Conservation (phyloP, 257 asterid species). For the Apocynum venetum region DNA sequence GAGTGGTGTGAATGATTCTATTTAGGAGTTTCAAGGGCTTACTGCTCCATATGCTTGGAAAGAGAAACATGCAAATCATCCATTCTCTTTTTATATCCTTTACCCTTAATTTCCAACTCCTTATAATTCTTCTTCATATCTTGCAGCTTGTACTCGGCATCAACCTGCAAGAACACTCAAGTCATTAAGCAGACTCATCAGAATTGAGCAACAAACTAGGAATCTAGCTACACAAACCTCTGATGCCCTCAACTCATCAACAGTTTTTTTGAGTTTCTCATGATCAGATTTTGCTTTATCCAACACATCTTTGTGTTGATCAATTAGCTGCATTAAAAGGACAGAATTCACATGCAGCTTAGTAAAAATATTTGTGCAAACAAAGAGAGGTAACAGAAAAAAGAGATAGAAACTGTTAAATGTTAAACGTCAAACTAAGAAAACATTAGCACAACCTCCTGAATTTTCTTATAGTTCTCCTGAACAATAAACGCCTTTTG, state of each 20-base stretch:
- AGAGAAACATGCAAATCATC: slow-evolving; percentile 68
- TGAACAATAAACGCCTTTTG: slow-evolving; percentile 77
- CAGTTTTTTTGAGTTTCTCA: slow-evolving; percentile 71
- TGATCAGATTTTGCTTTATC: slow-evolving; percentile 67
- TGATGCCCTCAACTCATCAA: slow-evolving; percentile 80
- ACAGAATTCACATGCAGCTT: neutral
- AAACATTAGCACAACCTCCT: slow-evolving; percentile 46
- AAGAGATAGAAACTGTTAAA: neutral
- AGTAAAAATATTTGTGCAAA: neutral
- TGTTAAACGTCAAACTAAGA: neutral
- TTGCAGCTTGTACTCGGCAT: slow-evolving; percentile 90
- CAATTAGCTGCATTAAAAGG: slow-evolving; percentile 50
- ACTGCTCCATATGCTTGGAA: slow-evolving; percentile 89
- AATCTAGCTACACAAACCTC: slow-evolving; percentile 50
- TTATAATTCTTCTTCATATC: slow-evolving; percentile 73
- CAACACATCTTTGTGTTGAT: slow-evolving; percentile 65
- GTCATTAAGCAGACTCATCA: slow-evolving; percentile 10
- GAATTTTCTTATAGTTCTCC: slow-evolving; percentile 73
- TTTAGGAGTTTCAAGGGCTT: slow-evolving; percentile 22
- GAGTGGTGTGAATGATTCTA: neutral
- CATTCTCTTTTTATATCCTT: slow-evolving; percentile 72
- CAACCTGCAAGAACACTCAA: slow-evolving; percentile 53
- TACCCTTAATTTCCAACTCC: slow-evolving; percentile 68
- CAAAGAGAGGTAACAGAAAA: slow-evolving; percentile 4
- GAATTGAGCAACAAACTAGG: slow-evolving; percentile 6